Base-by-base conservation (phyloP, 805 yeast species). In the Wickerhamomyces canadensis region DNA sequence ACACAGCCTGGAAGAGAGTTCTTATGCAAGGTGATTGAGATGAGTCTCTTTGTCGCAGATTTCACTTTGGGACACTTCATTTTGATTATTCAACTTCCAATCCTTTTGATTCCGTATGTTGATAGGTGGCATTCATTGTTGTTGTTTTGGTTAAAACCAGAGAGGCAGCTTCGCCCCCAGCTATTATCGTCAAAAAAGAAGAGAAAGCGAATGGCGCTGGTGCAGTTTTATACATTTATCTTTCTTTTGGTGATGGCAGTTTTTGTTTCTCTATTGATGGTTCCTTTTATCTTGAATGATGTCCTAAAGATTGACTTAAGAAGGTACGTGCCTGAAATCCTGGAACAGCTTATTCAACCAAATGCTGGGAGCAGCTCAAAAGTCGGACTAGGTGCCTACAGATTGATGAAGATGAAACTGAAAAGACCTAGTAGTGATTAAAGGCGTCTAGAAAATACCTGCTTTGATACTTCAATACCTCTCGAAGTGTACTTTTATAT, bases 1-100 rank as follows among this genome's bases (percentile, higher is more conserved):
- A 65, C 78, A 2, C 84, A 77, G 39, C 84, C 84, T 4, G 42
- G 65, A 3, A 57, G 84, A 43, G 85, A 78, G 48, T 72, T 61
- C 38, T 38, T 74, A 12, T 78, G 84, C 52, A 79, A 79, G 50
- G 54, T 68, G 6, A 62, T 68, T 18, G 86, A 79, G 44, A 56
- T 78, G 66, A 70, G 80, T 31, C 60, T 69, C 41, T 79, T 76
- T 57, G 70, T 74, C 2, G 64, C 67, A 5, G 86, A 79, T 52
- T 60, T 75, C 43, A 43, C 68, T 19, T 55, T 77, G 25, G 75
- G 78, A 1, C 84, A 79, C 52, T 44, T 71, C 22, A 59, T 79
- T 5, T 57, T 78, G 39, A 61, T 72, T 31, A 48, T 65, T 6
- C 82, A 77, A 42, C 40, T 74, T 14, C 84, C 84, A 4, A 42